A percentile compares a stretch with the other conserved stretches of the same genome.
These are phyloP conservation scores for Colletotrichum scovillei DNA, from an alignment of 2,329 filamentous ascomycete species.

Conservation along the genomic window DNA sequence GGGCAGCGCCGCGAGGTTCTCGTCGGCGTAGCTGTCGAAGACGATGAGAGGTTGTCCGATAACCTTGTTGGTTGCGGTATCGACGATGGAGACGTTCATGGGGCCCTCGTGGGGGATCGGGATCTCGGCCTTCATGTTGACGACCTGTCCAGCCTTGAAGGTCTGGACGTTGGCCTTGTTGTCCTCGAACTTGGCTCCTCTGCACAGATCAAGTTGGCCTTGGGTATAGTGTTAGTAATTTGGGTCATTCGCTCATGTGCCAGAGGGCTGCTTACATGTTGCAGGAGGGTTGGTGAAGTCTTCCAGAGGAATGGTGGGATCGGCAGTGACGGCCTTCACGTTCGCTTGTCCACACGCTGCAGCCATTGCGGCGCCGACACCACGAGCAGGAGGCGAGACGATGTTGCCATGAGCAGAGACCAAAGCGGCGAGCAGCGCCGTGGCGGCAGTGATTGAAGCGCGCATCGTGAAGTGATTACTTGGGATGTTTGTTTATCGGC, in stretches of 20 bases:
- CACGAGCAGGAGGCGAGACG: conserved; percentile 52
- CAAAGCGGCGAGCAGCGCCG: conserved; percentile 34
- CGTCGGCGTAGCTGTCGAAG: conserved; percentile 66
- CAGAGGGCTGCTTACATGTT: conserved; percentile 41
- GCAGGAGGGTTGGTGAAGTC: conserved; percentile 39
- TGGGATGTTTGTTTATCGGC: background rate
- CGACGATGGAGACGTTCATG: conserved; percentile 68
- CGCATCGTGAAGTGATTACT: conserved; percentile 28
- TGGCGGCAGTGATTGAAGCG: conserved; percentile 27
- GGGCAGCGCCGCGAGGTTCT: conserved; percentile 47
- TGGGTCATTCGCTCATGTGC: background rate
- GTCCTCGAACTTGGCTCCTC: conserved; percentile 58
- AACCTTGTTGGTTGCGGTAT: conserved; percentile 61
- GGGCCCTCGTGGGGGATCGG: conserved; percentile 58
- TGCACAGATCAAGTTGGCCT: conserved; percentile 55
- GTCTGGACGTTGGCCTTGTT: conserved; percentile 55
- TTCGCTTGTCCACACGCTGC: conserved; percentile 55
- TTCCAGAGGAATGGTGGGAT: conserved; percentile 50
- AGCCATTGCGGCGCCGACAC: conserved; percentile 55
- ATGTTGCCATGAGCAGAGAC: conserved; percentile 58
- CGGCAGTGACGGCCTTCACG: conserved; percentile 47
- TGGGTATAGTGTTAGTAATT: background rate
- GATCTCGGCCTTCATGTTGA: conserved; percentile 53
- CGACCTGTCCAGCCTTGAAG: conserved; percentile 54
- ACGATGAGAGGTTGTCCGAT: conserved; percentile 64